Conservation (phyloP, 129 eudicot genomes). For the Helianthus tuberosus region DNA sequence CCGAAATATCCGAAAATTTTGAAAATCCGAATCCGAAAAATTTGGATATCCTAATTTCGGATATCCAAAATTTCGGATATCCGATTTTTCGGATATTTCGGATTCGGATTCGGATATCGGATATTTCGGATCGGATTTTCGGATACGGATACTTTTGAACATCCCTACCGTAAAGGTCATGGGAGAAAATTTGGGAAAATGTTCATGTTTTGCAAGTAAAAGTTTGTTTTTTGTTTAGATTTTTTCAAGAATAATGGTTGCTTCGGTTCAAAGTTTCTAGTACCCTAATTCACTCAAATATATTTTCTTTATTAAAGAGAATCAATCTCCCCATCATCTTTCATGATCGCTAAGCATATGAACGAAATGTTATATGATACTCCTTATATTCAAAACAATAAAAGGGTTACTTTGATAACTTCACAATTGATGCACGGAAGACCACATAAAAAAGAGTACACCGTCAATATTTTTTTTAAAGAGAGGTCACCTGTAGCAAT, state of each 20-base stretch:
- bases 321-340: not conserved
- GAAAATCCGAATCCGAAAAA: too few relatives aligned
- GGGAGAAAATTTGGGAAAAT: not conserved
- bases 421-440: not conserved
- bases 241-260: not conserved
- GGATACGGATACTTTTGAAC: too few relatives aligned
- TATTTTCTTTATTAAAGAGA: not conserved
- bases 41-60: too few relatives aligned
- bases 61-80: too few relatives aligned
- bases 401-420: not conserved
- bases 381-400: not conserved
- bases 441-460: not conserved
- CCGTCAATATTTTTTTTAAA: slow-evolving; percentile 1
- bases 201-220: not conserved
- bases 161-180: not conserved
- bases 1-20: too few relatives aligned
- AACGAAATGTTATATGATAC: not conserved
- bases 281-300: not conserved
- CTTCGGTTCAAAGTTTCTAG: not conserved
- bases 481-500: slow-evolving; percentile 74
- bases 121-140: too few relatives aligned
- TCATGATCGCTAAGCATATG: slow-evolving; percentile 9
- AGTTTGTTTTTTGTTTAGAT: not conserved
- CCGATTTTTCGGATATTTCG: too few relatives aligned
- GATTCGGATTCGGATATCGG: too few relatives aligned